These are phyloP conservation scores for Discostella stelligeroides DNA, from an alignment of 108 stramenopile genomes.

Conservation along the genomic window DNA sequence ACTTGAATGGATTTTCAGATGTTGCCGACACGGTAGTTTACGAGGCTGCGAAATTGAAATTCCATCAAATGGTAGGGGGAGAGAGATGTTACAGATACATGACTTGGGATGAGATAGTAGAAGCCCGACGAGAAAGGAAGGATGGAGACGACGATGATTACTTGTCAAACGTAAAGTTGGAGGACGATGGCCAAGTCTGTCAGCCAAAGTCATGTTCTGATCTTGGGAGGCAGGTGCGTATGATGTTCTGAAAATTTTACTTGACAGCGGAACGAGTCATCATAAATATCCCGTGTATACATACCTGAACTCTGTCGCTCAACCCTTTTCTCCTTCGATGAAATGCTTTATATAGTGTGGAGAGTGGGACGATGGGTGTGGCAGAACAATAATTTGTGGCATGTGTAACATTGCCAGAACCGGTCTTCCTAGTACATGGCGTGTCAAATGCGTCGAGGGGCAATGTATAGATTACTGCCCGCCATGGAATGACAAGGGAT, in stretches of 20 bases:
- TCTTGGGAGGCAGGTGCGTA: conserved; percentile 40
- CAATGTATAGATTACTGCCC: conserved; percentile 52
- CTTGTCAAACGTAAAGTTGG: conserved; percentile 24
- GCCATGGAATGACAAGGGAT: conserved; percentile 48
- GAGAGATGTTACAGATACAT: conserved; percentile 45
- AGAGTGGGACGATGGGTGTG: conserved; percentile 56
- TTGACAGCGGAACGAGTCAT: too few species aligned
- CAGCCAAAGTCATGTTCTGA: conserved; percentile 48
- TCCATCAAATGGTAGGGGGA: conserved; percentile 34
- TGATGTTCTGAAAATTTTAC: background rate
- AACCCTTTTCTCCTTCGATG: background rate
- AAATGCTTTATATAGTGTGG: conserved; percentile 32
- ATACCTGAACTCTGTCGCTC: too few species aligned
- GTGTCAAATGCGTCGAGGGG: conserved; percentile 48
- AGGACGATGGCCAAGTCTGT: conserved; percentile 34
- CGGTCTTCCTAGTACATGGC: conserved; percentile 44
- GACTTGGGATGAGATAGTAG: conserved; percentile 39
- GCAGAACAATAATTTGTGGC: conserved; percentile 46
- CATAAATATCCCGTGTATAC: too few species aligned
- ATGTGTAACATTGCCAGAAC: conserved; percentile 43
- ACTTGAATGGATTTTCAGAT: conserved; percentile 52
- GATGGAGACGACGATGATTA: background rate
- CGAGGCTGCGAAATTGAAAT: conserved; percentile 45
- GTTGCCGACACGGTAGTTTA: conserved; percentile 47
- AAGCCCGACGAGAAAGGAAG: conserved; percentile 4